Base-by-base conservation (phyloP, 1,139 yeast genomes). In the Entelexis sorbosivorans region DNA sequence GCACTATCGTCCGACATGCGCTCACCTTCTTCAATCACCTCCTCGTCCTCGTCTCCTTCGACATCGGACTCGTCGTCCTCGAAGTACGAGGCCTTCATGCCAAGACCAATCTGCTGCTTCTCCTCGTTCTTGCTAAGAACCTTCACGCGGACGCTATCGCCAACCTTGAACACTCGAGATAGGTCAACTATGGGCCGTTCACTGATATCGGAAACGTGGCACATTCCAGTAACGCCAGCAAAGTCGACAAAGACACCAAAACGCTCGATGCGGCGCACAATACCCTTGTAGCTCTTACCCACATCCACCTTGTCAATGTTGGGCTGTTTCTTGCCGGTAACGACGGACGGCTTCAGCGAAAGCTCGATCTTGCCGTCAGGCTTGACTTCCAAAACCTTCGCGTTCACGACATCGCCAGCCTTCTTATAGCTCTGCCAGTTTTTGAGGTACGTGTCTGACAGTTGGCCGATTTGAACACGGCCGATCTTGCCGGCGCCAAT, bases 1-100 rank as follows among this genome's bases (percentile, higher is more conserved):
- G 17, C 35, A 11, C 19, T 19, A 9, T 31, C 45, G n/a, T 20
- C 20, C 17, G 34, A 16, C 24, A 10, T 13, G 8, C 5, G 22
- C 6, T 4, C 24, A 13, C 17, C 44, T 9, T 28, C 44, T 7
- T 17, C 44, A 5, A 20, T 17, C n/a, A 29, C 26, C 1, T 24
- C 29, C 13, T 16, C 38, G 2, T 16, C 68, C n/a, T 62, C 71
- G 22, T 64, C 74, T 72, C 10, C 64, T 46, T 65, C 66, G 17
- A 64, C 74, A 16, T 64, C 74, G 47, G 65, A 68, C 16, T 62
- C 71, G 17, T 65, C 67, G 19, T 64, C 74, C 72, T 14, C 64
- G 19, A 91, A 89, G 68, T 82, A 87, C 4, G 95, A 85, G 2
- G 96, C 96, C 70, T 88, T 91, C 88, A 89, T 81, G 58, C 97